These are phyloP conservation scores for Metschnikowia arizonensis DNA, from an alignment of 805 yeast species.

Conservation along the genomic window DNA sequence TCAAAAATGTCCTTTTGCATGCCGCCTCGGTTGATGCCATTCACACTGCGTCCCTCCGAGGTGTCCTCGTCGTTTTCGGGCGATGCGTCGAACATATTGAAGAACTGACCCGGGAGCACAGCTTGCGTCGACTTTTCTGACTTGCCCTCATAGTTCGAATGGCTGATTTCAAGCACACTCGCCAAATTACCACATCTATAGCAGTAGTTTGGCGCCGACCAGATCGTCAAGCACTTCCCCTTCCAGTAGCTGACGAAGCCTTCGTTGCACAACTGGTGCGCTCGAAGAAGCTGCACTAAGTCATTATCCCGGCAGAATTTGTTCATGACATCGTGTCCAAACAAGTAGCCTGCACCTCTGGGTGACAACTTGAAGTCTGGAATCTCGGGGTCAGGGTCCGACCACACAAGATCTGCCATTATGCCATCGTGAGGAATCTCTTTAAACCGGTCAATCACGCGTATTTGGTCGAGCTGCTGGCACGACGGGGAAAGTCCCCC, in stretches of 20 bases:
- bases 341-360: slow-evolving; percentile 96
- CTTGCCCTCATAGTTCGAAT: slow-evolving; percentile 41
- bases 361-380: slow-evolving; percentile 84
- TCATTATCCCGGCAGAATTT: slow-evolving; percentile 76
- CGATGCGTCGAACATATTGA: slow-evolving; percentile 95
- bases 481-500: slow-evolving; percentile 96
- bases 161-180: slow-evolving; percentile 81
- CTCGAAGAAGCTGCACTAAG: slow-evolving; percentile 79
- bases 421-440: slow-evolving; percentile 99
- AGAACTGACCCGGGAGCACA: slow-evolving; percentile 53
- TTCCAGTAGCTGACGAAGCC: slow-evolving; percentile 91
- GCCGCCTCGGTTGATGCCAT: slow-evolving; percentile 22
- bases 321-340: slow-evolving; percentile 86
- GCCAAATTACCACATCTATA: slow-evolving; percentile 97
- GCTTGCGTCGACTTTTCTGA: slow-evolving; percentile 19
- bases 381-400: slow-evolving; percentile 82
- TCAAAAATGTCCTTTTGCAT: slow-evolving; percentile 21
- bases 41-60: slow-evolving; percentile 37
- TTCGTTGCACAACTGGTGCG: slow-evolving; percentile 95
- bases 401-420: slow-evolving; percentile 98
- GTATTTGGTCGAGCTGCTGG: slow-evolving; percentile 87
- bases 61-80: slow-evolving; percentile 80
- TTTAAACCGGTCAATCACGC: slow-evolving; percentile 82
- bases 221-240: slow-evolving; percentile 89
- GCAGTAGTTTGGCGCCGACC: slow-evolving; percentile 99